Conservation (phyloP, 1,284 basidiomycete species). For the Inonotus hispidus region DNA sequence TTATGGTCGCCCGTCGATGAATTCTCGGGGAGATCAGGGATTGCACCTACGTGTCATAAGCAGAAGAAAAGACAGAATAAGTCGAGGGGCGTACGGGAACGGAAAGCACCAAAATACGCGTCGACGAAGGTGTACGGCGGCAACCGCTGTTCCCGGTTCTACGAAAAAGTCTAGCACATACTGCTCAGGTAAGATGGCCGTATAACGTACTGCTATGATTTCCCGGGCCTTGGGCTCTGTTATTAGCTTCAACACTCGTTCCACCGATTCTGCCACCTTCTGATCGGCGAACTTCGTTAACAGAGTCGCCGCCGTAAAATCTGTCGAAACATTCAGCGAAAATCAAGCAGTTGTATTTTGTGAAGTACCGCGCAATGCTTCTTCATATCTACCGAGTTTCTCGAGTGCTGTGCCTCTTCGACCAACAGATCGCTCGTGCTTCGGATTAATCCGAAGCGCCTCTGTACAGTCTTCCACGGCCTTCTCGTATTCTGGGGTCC, state of each 20-base stretch:
- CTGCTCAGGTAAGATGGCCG: constrained; percentile 12
- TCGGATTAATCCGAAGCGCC: constrained; percentile 80
- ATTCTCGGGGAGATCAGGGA: constrained; percentile 57
- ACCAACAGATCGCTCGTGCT: constrained; percentile 95
- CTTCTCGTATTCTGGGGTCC: constrained; percentile 75
- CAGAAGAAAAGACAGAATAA: neutral
- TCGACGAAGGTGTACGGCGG: constrained; percentile 55
- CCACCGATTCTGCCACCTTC: constrained; percentile 75
- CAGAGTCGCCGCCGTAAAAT: constrained; percentile 95
- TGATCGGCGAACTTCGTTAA: constrained; percentile 91
- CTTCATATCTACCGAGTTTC: constrained; percentile 68
- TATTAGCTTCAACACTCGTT: constrained; percentile 87
- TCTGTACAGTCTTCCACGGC: constrained; percentile 91
- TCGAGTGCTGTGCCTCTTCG: constrained; percentile 87
- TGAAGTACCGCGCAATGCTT: constrained; percentile 68
- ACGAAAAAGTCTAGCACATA: neutral
- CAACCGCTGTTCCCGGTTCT: constrained; percentile 30
- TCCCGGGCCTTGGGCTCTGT: constrained; percentile 69
- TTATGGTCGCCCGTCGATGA: constrained; percentile 82
- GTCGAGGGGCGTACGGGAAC: constrained; percentile 54
- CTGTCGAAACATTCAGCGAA: constrained; percentile 34
- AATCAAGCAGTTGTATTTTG: neutral
- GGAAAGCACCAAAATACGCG: constrained; percentile 94
- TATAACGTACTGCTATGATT: constrained; percentile 57
- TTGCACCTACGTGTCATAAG: constrained; percentile 1